phyloP scores from a whole-genome alignment of 768 basidiomycete genomes.

The Tremella yokohamensis region DNA sequence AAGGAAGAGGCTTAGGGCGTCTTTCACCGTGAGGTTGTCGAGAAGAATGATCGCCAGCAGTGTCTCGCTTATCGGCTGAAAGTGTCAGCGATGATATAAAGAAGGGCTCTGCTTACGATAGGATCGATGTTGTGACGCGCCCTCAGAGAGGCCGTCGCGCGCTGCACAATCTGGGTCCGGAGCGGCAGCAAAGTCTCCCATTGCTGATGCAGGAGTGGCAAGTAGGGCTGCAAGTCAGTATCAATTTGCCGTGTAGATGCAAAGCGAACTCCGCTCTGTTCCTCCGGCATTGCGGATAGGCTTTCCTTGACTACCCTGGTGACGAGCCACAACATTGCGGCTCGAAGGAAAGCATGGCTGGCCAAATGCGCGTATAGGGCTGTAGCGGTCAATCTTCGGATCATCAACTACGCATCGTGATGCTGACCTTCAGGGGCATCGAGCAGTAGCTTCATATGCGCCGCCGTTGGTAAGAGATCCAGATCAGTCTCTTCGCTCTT shows the following conservation, averaged over 20 bases:
- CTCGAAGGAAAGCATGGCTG: conserved; percentile 70
- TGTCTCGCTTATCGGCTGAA: conserved; percentile 69
- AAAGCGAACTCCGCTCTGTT: conserved; percentile 58
- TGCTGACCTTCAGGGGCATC: conserved; percentile 76
- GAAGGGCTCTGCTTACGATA: conserved; percentile 40
- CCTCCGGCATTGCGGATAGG: conserved; percentile 62
- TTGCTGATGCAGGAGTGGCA: conserved; percentile 83
- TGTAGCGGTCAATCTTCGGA: conserved; percentile 6
- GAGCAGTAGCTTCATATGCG: conserved; percentile 83
- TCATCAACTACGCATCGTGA: neutral
- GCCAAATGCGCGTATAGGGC: conserved; percentile 78
- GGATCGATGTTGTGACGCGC: conserved; percentile 56
- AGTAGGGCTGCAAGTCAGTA: conserved; percentile 61
- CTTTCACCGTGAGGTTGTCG: conserved; percentile 73
- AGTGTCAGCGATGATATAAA: conserved; percentile 13
- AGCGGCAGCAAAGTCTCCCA: conserved; percentile 88
- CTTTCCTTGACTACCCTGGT: conserved; percentile 78
- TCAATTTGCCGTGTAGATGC: conserved; percentile 58
- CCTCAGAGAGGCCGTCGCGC: conserved; percentile 76
- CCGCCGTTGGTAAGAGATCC: conserved; percentile 58
- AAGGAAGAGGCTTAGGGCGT: conserved; percentile 68
- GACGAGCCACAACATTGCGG: conserved; percentile 82
- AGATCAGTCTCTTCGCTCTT: conserved; percentile 33
- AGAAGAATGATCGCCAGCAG: conserved; percentile 81
- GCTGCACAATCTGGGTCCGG: conserved; percentile 80